These are phyloP conservation scores for Yamadazyma spencermartinsiae DNA, from an alignment of 1,139 yeast species.

Conservation along the genomic window DNA sequence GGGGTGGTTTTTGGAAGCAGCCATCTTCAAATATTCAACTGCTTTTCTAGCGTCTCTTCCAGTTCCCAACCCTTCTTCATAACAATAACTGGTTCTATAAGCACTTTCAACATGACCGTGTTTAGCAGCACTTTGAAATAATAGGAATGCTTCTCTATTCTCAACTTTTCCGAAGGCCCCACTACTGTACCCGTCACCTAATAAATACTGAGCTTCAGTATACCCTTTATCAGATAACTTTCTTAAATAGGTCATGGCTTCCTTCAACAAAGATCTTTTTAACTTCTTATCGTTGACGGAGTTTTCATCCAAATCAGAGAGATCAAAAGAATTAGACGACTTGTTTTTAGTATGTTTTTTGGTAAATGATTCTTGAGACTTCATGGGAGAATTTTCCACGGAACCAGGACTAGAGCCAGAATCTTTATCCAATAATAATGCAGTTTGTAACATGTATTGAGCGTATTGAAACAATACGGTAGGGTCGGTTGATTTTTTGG, in stretches of 20 bases:
- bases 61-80: slow-evolving; percentile 92
- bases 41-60: slow-evolving; percentile 87
- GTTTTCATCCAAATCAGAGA: slow-evolving; percentile 18
- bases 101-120: slow-evolving; percentile 92
- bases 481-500: slow-evolving; percentile 83
- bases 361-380: slow-evolving; percentile 12
- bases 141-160: slow-evolving; percentile 67
- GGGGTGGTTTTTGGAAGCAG: slow-evolving; percentile 90
- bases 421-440: slow-evolving; percentile 53
- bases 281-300: slow-evolving; percentile 32
- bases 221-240: slow-evolving; percentile 79
- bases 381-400: slow-evolving; percentile 28
- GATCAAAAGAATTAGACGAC: slow-evolving; percentile 25
- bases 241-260: slow-evolving; percentile 70
- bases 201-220: slow-evolving; percentile 84
- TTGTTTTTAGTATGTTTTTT: slow-evolving; percentile 16
- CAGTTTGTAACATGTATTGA: slow-evolving; percentile 86
- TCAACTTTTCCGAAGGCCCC: slow-evolving; percentile 89
- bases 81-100: slow-evolving; percentile 86
- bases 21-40: slow-evolving; percentile 77
- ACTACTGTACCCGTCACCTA: slow-evolving; percentile 85
- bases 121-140: slow-evolving; percentile 89
- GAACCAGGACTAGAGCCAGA: slow-evolving; percentile 19
- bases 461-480: slow-evolving; percentile 86
- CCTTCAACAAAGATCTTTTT: slow-evolving; percentile 61